Evolutionary conservation across 1,284 basidiomycete species (phyloP).

Genomic region (Psilocybe mexicana): DNA sequence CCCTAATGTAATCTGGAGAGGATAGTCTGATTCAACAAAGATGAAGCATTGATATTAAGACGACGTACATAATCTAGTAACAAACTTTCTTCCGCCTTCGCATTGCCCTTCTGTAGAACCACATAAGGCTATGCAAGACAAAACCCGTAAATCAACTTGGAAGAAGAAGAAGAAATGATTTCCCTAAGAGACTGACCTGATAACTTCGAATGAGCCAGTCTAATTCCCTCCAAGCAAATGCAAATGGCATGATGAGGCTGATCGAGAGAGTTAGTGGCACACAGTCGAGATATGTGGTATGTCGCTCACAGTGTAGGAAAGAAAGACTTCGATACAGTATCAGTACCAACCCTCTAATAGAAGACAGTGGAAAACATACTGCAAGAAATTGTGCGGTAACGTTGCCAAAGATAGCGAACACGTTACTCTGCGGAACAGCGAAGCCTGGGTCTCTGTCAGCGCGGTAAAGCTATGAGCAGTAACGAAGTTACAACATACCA

Average conservation of each 20-base stretch:
- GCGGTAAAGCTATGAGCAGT: background rate
- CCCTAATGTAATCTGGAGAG: slow-evolving; percentile 44
- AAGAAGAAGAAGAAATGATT: slow-evolving; percentile 1
- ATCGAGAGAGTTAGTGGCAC: slow-evolving; percentile 14
- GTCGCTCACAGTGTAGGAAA: slow-evolving; percentile 50
- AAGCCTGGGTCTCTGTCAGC: slow-evolving; percentile 43
- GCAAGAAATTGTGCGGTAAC: slow-evolving; percentile 56
- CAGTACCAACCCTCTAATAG: background rate
- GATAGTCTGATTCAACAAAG: background rate
- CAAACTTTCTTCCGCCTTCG: slow-evolving; percentile 53
- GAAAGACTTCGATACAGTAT: slow-evolving; percentile 46
- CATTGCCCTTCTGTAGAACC: slow-evolving; percentile 48
- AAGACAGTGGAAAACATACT: slow-evolving; percentile 36
- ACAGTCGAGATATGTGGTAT: slow-evolving; percentile 11
- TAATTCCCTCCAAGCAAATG: slow-evolving; percentile 43
- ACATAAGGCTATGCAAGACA: slow-evolving; percentile 52
- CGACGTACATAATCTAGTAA: slow-evolving; percentile 61
- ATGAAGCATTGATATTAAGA: background rate
- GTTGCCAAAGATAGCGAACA: slow-evolving; percentile 40
- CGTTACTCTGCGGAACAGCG: slow-evolving; percentile 47
- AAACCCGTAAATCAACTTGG: slow-evolving; percentile 7
- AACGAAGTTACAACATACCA: slow-evolving; percentile 36
- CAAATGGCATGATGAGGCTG: slow-evolving; percentile 38
- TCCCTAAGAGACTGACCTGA: slow-evolving; percentile 38
- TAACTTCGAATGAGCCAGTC: slow-evolving; percentile 52